These are phyloP conservation scores for Lasiodiplodia sp. DNA, from an alignment of 2,329 filamentous ascomycete genomes.

Conservation along the genomic window DNA sequence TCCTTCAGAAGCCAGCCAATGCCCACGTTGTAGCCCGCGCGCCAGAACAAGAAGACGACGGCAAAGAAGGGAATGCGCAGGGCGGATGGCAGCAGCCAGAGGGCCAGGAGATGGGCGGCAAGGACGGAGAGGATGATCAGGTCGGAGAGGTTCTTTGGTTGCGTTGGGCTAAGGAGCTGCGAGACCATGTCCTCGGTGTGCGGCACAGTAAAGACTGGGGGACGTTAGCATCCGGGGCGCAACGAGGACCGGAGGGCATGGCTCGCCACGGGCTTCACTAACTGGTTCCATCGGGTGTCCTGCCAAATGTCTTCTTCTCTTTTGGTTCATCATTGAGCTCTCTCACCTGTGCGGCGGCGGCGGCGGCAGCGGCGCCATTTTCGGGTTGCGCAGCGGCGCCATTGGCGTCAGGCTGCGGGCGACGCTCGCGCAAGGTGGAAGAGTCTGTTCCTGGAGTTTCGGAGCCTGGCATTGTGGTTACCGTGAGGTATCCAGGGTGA, in stretches of 20 bases:
- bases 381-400: not conserved
- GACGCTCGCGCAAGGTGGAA: conserved; percentile 23
- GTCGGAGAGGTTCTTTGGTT: conserved; percentile 95
- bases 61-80: conserved; percentile 82
- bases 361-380: conserved; percentile 4
- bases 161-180: conserved; percentile 89
- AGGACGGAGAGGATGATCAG: conserved; percentile 80
- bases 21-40: conserved; percentile 89
- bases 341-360: conserved; percentile 48
- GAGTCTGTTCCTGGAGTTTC: conserved; percentile 24
- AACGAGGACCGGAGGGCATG: not conserved
- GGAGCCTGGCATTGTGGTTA: conserved; percentile 23
- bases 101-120: conserved; percentile 73
- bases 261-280: conserved; percentile 49
- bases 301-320: conserved; percentile 83
- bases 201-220: conserved; percentile 88
- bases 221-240: conserved; percentile 4
- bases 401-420: not conserved
- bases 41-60: conserved; percentile 87
- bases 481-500: not conserved
- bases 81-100: conserved; percentile 74
- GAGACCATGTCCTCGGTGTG: conserved; percentile 99
- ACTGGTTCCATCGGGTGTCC: conserved; percentile 91
- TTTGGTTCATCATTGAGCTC: conserved; percentile 60
- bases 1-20: conserved; percentile 88